Base-by-base conservation (phyloP, 1,284 basidiomycete genomes). In the Fomitopsis pinicola region DNA sequence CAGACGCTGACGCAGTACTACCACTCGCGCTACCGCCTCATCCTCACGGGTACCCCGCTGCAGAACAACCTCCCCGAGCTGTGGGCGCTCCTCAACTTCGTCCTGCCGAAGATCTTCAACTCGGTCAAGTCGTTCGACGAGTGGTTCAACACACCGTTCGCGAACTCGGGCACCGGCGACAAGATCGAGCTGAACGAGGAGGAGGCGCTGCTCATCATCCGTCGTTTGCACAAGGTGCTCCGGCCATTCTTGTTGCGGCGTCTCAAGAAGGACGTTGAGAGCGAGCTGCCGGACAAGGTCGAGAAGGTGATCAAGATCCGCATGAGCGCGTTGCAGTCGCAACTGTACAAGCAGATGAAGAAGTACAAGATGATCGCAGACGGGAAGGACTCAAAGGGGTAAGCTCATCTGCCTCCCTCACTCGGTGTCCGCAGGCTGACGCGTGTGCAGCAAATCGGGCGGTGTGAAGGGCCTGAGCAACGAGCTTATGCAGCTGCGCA, bases 101-200 rank as follows among this genome's bases (percentile, higher is more conserved):
- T 96, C 54, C 81, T 99, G 19, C 97, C 97, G 26, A 98, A 95
- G 78, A 91, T 99, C 72, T 99, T 99, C 85, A 99, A 99, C 80
- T 99, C 97, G 4, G 96, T 98, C 68, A 98, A 98, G 76, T 97
- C 95, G 53, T 99, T 99, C 73, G 97, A 99, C 72, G 97, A 99
- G 74, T 99, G 97, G 97, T 99, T 99, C 84, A 99, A 99, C 78
- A 98, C 97, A 2, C 97, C 97, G 0, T 99, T 99, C 69, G 97
- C 97, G 64, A 98, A 97, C 77, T 95, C 96, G 17, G 97, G 97
- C 40, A 90, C 91, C 0, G 90, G 91, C 22, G 97, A 99, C 77
- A 97, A 97, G 84, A 98, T 99, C 75, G 95, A 98, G 82, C 78
- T 99, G 80, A 98, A 97, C 78, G 97, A 99, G 91, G 97, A 99